A percentile compares a stretch with the other conserved stretches of the same genome.
Evolutionary conservation across 1,139 yeast genomes (phyloP).

Genomic region (Lodderomyces metapsilosis): DNA sequence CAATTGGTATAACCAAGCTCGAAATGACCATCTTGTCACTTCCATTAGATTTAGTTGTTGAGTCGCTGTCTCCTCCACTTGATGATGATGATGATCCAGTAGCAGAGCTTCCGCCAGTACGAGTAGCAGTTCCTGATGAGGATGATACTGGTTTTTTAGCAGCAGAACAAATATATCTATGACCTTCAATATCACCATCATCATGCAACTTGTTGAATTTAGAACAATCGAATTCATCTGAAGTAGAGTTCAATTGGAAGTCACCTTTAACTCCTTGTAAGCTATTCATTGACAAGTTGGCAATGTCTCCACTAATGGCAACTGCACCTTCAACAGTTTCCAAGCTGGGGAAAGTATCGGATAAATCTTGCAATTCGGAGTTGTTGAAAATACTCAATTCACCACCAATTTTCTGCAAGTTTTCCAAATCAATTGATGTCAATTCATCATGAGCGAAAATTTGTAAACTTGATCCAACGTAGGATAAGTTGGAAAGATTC

Average conservation of each 20-base stretch:
- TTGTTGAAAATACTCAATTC: conserved; percentile 46
- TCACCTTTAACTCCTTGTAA: conserved; percentile 46
- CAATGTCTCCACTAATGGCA: conserved; percentile 37
- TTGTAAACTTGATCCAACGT: conserved; percentile 43
- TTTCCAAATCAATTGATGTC: conserved; percentile 26
- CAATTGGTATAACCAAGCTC: not conserved
- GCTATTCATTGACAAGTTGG: conserved; percentile 37
- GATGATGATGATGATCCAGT: conserved; percentile 7
- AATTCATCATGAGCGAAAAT: conserved; percentile 45
- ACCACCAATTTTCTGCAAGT: conserved; percentile 40
- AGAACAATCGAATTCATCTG: conserved; percentile 40
- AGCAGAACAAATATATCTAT: conserved; percentile 45
- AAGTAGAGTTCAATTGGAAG: conserved; percentile 36
- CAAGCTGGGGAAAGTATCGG: conserved; percentile 29
- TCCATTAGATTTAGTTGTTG: conserved; percentile 2
- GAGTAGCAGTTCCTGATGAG: conserved; percentile 15
- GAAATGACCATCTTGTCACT: conserved; percentile 1
- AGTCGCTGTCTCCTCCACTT: conserved; percentile 6
- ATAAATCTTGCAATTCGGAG: conserved; percentile 37
- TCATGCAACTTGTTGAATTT: conserved; percentile 34
- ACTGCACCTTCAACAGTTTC: conserved; percentile 44
- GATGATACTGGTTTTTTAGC: conserved; percentile 21
- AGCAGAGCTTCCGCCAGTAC: conserved; percentile 6
- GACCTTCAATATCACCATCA: conserved; percentile 40
- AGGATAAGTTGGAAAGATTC: conserved; percentile 28